phyloP scores from a whole-genome alignment of 2,329 filamentous ascomycete species.

The Plenodomus tracheiphilus region DNA sequence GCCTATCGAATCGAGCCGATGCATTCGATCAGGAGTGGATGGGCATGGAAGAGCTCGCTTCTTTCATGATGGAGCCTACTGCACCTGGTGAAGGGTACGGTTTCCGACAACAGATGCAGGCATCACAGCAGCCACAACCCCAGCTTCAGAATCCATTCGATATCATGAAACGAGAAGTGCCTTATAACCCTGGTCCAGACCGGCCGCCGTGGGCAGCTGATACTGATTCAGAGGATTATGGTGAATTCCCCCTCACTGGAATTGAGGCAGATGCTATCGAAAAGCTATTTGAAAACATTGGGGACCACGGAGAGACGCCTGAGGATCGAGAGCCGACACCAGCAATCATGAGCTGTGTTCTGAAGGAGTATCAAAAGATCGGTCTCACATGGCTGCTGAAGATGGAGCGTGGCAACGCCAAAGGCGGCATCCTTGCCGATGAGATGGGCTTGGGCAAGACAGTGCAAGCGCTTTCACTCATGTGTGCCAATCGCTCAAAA shows the following conservation, averaged over 20 bases:
- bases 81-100: conserved; percentile 16
- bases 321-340: conserved; percentile 71
- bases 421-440: conserved; percentile 68
- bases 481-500: conserved; percentile 67
- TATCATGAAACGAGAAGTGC: conserved; percentile 1
- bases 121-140: background rate
- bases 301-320: conserved; percentile 39
- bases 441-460: conserved; percentile 82
- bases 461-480: conserved; percentile 74
- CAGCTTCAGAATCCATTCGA: background rate
- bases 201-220: conserved; percentile 4
- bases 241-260: conserved; percentile 13
- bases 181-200: conserved; percentile 8
- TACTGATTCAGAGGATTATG: conserved; percentile 20
- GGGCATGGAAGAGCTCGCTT: conserved; percentile 27
- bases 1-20: conserved; percentile 10
- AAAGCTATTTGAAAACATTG: conserved; percentile 38
- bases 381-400: conserved; percentile 76
- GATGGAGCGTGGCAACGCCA: conserved; percentile 71
- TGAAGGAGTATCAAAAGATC: conserved; percentile 83
- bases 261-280: conserved; percentile 29
- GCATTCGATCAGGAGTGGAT: conserved; percentile 32
- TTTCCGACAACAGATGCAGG: conserved; percentile 9
- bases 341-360: conserved; percentile 64
- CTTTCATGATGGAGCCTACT: conserved; percentile 29